Evolutionary conservation across 371 early-diverging fungal species (phyloP).

Genomic region (Mucor circinelloides): DNA sequence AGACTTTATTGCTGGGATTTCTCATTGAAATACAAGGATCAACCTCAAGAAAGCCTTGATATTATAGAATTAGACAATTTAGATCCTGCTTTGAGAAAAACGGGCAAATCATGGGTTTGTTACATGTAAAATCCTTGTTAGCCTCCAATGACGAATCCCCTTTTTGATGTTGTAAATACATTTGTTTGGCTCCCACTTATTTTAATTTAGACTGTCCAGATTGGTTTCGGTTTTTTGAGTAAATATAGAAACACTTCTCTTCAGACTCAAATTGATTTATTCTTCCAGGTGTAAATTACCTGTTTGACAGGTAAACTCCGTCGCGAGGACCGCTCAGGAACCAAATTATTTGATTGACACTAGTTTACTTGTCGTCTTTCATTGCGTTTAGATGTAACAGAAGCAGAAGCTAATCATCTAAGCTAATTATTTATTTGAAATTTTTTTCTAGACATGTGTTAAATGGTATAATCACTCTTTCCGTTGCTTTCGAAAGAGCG

Average conservation of each 20-base stretch:
- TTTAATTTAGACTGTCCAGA: neutral
- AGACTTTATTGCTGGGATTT: slow-evolving; percentile 47
- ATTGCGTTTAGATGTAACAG: neutral
- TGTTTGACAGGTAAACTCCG: neutral
- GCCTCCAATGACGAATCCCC: neutral
- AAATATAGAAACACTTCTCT: neutral
- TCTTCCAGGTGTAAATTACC: no score
- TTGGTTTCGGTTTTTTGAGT: neutral
- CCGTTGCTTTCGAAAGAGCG: neutral
- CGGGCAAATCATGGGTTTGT: slow-evolving; percentile 44
- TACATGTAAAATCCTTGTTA: slow-evolving; percentile 21
- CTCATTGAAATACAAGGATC: neutral
- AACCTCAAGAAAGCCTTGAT: slow-evolving; percentile 7
- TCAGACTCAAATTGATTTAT: no score
- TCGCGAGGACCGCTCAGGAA: neutral
- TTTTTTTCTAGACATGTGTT: neutral
- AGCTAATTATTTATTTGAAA: no score
- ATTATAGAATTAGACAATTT: slow-evolving; percentile 21
- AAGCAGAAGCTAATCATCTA: neutral
- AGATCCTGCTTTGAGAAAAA: slow-evolving; percentile 12
- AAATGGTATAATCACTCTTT: neutral
- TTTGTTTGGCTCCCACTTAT: neutral
- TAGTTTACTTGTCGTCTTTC: no score
- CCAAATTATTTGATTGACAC: neutral
- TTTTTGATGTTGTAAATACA: neutral